These are phyloP conservation scores for Nasturtium officinale DNA, from an alignment of 345 rosid genomes.

Conservation along the genomic window DNA sequence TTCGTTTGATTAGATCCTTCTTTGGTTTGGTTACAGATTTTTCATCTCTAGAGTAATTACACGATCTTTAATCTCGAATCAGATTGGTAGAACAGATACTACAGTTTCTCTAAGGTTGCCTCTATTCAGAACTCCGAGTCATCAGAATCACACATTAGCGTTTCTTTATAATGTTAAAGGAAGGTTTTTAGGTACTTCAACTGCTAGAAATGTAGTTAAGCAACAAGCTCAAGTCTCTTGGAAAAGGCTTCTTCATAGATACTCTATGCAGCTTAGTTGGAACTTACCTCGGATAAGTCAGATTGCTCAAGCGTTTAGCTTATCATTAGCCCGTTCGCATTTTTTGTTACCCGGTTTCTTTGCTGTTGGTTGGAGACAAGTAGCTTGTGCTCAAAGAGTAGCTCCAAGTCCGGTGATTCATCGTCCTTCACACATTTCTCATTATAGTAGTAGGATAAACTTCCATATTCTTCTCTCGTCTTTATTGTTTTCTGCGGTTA, in stretches of 20 bases:
- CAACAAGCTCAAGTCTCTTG: slow-evolving; percentile 64
- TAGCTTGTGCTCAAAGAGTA: slow-evolving; percentile 63
- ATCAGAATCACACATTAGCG: slow-evolving; percentile 27
- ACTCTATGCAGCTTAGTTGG: slow-evolving; percentile 38
- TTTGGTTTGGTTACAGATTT: slow-evolving; percentile 52
- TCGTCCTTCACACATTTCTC: slow-evolving; percentile 52
- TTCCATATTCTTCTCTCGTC: slow-evolving; percentile 62
- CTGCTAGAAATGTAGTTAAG: slow-evolving; percentile 47
- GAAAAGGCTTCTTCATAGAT: slow-evolving; percentile 55
- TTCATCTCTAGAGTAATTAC: slow-evolving; percentile 51
- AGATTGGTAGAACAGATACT: slow-evolving; percentile 38
- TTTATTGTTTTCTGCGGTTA: slow-evolving; percentile 50
- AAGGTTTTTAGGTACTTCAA: slow-evolving; percentile 20
- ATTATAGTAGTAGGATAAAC: slow-evolving; percentile 59
- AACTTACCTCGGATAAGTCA: slow-evolving; percentile 50
- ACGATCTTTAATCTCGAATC: slow-evolving; percentile 46
- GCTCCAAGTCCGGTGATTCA: slow-evolving; percentile 45
- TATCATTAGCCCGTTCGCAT: slow-evolving; percentile 70
- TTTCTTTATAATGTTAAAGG: slow-evolving; percentile 43
- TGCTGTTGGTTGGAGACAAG: slow-evolving; percentile 57
- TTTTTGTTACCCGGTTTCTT: slow-evolving; percentile 64
- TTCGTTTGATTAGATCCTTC: slow-evolving; percentile 19
- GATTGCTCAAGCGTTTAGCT: slow-evolving; percentile 75
- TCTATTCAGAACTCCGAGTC: slow-evolving; percentile 43
- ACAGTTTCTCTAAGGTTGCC: slow-evolving; percentile 49